Evolutionary conservation across 768 basidiomycete genomes (phyloP).

Genomic region (Coprinopsis marcescibilis): DNA sequence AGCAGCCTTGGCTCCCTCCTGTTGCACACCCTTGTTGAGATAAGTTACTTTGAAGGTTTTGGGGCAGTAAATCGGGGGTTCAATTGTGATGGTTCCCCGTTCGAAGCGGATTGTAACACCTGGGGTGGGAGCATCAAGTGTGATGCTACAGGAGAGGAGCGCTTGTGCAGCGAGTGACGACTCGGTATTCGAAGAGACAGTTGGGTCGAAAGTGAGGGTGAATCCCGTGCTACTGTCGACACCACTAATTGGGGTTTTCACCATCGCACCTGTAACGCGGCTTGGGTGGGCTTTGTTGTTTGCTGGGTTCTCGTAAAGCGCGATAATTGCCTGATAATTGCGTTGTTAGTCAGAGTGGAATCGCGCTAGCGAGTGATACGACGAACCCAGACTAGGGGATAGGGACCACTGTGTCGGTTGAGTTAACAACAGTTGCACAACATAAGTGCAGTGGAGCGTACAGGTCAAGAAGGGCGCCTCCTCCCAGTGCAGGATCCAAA

Average conservation of each 20-base stretch:
- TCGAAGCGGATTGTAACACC: slow-evolving; percentile 72
- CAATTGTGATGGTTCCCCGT: slow-evolving; percentile 60
- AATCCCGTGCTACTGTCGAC: slow-evolving; percentile 78
- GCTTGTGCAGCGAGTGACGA: slow-evolving; percentile 61
- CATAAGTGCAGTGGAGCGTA: slow-evolving; percentile 29
- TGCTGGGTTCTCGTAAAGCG: slow-evolving; percentile 73
- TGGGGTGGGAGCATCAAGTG: slow-evolving; percentile 36
- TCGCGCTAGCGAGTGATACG: background rate
- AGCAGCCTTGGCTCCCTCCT: slow-evolving; percentile 21
- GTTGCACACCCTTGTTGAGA: slow-evolving; percentile 38
- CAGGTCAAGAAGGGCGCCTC: slow-evolving; percentile 83
- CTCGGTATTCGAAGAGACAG: slow-evolving; percentile 18
- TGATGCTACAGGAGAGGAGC: slow-evolving; percentile 65
- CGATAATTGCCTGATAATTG: slow-evolving; percentile 56
- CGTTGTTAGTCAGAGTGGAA: background rate
- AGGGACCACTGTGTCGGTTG: slow-evolving; percentile 56
- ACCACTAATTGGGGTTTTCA: slow-evolving; percentile 70
- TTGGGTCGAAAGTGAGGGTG: slow-evolving; percentile 58
- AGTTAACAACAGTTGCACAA: background rate
- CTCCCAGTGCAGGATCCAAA: slow-evolving; percentile 72
- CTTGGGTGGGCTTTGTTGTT: slow-evolving; percentile 58
- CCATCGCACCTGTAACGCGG: slow-evolving; percentile 59
- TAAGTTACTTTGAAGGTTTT: slow-evolving; percentile 62
- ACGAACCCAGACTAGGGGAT: slow-evolving; percentile 73
- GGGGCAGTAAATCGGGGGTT: slow-evolving; percentile 62